Evolutionary conservation across 1,284 basidiomycete species (phyloP).

Genomic region (Takashimella koratensis): DNA sequence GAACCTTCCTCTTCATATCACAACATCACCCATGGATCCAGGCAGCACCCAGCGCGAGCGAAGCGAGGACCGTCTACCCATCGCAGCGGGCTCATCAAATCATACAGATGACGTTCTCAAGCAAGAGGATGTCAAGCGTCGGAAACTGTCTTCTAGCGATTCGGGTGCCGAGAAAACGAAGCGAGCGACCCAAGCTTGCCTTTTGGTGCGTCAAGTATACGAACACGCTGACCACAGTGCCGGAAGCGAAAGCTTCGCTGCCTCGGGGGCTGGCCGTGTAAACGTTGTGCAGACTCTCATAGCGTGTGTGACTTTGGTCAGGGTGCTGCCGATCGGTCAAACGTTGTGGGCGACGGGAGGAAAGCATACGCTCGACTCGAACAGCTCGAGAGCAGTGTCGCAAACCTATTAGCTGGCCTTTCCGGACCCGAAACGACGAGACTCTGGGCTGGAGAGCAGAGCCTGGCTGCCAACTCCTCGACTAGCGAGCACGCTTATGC

Average conservation of each 20-base stretch:
- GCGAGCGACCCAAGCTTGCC: not conserved
- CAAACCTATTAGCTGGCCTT: not conserved
- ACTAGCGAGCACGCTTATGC: not conserved
- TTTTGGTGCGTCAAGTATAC: not conserved
- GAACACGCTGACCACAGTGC: no score
- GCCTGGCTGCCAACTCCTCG: no score
- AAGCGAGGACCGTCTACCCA: no score
- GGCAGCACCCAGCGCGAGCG: no score
- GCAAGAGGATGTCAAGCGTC: no score
- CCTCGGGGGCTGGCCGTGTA: constrained; percentile 2
- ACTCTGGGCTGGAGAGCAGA: not conserved
- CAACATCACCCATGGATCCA: no score
- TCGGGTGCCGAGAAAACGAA: no score
- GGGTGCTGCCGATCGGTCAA: not conserved
- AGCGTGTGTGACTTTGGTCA: not conserved
- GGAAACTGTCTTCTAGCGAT: no score
- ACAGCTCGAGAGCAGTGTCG: constrained; percentile 1
- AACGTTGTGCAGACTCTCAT: constrained; percentile 1
- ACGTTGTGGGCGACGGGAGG: not conserved
- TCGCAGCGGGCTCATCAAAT: no score
- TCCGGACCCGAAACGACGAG: not conserved
- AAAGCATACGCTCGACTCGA: not conserved
- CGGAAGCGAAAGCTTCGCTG: constrained; percentile 1
- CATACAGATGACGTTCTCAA: no score
- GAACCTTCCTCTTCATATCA: no score